These are phyloP conservation scores for Coccomyxa sp. DNA, from an alignment of 139 green algal species.

Conservation along the genomic window DNA sequence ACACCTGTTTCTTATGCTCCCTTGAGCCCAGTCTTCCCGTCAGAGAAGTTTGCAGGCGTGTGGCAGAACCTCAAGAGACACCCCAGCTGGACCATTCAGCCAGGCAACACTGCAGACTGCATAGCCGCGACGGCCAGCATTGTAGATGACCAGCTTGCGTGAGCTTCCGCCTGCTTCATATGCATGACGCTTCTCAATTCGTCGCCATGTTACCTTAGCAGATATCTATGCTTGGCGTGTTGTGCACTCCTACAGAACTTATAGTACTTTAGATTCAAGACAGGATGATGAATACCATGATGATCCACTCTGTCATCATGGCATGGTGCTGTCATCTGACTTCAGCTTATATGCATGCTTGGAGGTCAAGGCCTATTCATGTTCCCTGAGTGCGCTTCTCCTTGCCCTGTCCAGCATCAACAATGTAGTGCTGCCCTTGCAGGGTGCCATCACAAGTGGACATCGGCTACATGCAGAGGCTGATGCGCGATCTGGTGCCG, in stretches of 20 bases:
- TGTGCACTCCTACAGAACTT: not conserved
- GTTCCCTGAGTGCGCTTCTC: not conserved
- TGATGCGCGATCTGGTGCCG: slow-evolving; percentile 31
- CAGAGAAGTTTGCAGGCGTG: not conserved
- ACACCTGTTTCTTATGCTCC: no score
- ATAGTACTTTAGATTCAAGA: not conserved
- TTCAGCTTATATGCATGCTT: not conserved
- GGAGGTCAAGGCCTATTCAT: no score
- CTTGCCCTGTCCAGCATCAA: no score
- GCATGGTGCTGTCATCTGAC: not conserved
- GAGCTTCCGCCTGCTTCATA: not conserved
- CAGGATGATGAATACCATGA: not conserved
- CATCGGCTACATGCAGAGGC: slow-evolving; percentile 3
- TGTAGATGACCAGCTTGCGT: not conserved
- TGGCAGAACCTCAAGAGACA: not conserved
- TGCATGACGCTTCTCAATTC: not conserved
- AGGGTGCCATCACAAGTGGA: slow-evolving; percentile 3
- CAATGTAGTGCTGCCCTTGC: no score
- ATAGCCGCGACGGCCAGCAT: not conserved
- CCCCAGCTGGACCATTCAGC: not conserved
- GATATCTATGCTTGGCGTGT: not conserved
- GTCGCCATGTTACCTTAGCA: not conserved
- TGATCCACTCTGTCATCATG: not conserved
- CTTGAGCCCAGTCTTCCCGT: no score
- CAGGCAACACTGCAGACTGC: not conserved